phyloP scores from a whole-genome alignment of 192 early-diverging fungal genomes.

The Umbelopsis sp. region DNA sequence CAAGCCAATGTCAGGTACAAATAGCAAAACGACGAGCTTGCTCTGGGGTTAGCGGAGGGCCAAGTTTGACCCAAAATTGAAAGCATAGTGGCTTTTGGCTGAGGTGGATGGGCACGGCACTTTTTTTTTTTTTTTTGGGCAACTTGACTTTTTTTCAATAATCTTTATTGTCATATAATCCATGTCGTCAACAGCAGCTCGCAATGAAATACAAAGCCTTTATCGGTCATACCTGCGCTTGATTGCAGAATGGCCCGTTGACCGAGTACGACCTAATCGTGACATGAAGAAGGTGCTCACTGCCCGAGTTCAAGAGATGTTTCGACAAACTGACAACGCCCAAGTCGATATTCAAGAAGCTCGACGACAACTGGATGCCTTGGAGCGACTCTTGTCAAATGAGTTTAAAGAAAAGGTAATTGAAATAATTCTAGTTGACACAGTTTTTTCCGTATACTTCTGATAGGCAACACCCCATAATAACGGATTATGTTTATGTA shows the following conservation, averaged over 20 bases:
- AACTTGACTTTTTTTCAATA: no score
- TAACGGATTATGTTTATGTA: not conserved
- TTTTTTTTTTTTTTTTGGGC: conserved; percentile 11
- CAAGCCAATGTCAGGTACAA: not conserved
- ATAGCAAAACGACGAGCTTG: not conserved
- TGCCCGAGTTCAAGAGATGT: conserved; percentile 51
- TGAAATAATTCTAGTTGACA: not conserved
- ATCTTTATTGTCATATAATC: not conserved
- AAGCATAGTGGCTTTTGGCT: conserved; percentile 2
- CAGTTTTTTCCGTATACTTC: no score
- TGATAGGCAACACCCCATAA: not conserved
- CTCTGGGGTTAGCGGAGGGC: no score
- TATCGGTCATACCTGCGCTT: conserved; percentile 64
- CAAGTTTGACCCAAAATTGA: no score
- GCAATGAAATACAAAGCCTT: conserved; percentile 42
- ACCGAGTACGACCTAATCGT: conserved; percentile 69
- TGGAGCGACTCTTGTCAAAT: conserved; percentile 48
- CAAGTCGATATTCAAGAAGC: conserved; percentile 39
- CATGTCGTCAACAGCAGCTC: conserved; percentile 13
- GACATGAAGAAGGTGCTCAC: conserved; percentile 66
- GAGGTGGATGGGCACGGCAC: not conserved
- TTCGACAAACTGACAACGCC: conserved; percentile 37
- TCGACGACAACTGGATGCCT: conserved; percentile 45
- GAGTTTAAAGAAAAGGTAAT: conserved; percentile 58
- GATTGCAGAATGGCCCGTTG: conserved; percentile 65